Evolutionary conservation across 768 basidiomycete genomes (phyloP), one percentile per base, ranked within the genome.

Genomic region (Nidularia pulvinata): DNA sequence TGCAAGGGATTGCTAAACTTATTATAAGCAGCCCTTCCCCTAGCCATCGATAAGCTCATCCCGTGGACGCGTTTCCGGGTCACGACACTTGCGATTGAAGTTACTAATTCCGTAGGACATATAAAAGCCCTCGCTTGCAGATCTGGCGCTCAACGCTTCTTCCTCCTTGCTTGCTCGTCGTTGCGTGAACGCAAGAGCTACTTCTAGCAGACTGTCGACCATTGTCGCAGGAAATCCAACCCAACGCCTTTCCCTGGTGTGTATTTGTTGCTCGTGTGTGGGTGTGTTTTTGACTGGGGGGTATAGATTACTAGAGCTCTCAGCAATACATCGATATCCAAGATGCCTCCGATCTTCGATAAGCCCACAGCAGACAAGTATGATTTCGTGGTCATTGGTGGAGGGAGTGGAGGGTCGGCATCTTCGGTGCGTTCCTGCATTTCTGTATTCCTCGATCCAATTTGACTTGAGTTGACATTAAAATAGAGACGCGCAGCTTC

Each of bases 351-450:
- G 36, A 71, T 91, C 46, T 77, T 59, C 56, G 76, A 83, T 51
- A 84, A 77, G 61, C 85, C 89, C 14, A 82, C 78, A 3, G 65
- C 68, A 14, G 84, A 85, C 44, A 83, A 81, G 65, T 93, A 90
- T 67, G 95, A 97, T 65, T 85, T 89, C 62, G 82, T 97, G 48
- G 84, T 92, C 60, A 87, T 97, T 61, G 95, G 95, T 49, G 95
- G 93, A 55, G 97, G 97, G 35, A 95, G 92, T 55, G 97, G 94
- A 54, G 97, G 96, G 54, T 85, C 93, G 34, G 96, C 85, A 7
- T 86, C 88, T 52, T 89, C 93, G 56, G 93, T 93, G 64, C 64
- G 89, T 72, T 1, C 19, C 25, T 2, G 43, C 48, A 14, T 16
- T 10, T 19, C 13, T 49, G 11, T 19, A 9, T n/a, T n/a, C 6